These are phyloP conservation scores for Boletus mariae DNA, from an alignment of 1,284 basidiomycete genomes.

Conservation along the genomic window DNA sequence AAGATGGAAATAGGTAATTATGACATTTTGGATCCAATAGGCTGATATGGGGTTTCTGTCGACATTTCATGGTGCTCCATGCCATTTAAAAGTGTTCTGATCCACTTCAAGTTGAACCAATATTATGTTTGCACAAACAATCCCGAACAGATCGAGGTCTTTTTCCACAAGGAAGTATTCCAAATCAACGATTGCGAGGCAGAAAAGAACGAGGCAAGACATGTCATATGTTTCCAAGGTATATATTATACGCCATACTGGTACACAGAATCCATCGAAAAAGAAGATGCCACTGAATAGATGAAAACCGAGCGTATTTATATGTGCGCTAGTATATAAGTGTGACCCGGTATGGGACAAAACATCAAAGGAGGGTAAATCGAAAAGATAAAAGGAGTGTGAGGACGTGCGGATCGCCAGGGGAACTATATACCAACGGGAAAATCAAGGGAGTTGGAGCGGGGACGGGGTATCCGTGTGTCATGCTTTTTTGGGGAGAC, in stretches of 20 bases:
- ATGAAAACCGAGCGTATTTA: neutral
- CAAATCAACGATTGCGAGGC: too few species aligned
- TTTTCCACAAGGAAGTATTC: too few species aligned
- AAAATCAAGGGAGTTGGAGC: neutral
- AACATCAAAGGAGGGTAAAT: neutral
- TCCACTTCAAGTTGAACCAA: too few species aligned
- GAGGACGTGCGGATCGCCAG: neutral
- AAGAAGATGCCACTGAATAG: neutral
- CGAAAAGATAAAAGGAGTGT: neutral
- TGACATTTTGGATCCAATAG: too few species aligned
- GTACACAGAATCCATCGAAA: neutral
- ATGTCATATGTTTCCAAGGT: neutral
- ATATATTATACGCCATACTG: neutral
- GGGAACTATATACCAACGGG: neutral
- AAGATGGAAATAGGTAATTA: too few species aligned
- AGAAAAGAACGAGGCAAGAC: neutral
- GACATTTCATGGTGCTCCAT: too few species aligned
- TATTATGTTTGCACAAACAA: too few species aligned
- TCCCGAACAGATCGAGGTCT: too few species aligned
- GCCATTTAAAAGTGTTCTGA: too few species aligned
- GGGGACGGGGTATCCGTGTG: conserved; percentile 2
- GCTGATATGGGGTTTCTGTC: too few species aligned
- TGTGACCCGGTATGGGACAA: neutral
- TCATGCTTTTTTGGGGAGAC: neutral
- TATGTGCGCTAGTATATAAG: neutral